phyloP scores from a whole-genome alignment of 2,329 filamentous ascomycete genomes.

The Clarireedia monteithiana region DNA sequence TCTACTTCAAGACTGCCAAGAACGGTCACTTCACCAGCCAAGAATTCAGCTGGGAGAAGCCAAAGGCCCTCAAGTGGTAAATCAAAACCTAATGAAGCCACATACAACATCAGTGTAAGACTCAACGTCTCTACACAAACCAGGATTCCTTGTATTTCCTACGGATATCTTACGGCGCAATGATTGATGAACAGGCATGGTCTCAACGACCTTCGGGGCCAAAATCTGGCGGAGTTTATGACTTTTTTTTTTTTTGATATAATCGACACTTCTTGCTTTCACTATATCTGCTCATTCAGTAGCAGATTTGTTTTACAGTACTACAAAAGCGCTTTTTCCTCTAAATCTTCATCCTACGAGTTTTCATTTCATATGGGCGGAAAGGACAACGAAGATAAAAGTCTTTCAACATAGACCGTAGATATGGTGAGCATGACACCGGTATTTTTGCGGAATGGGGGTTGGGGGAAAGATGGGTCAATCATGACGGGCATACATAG shows the following conservation, averaged over 20 bases:
- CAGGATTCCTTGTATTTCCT: slow-evolving; percentile 21
- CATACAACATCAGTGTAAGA: slow-evolving; percentile 22
- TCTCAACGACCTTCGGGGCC: slow-evolving; percentile 29
- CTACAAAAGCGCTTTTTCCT: slow-evolving; percentile 1
- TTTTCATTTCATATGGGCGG: slow-evolving; percentile 1
- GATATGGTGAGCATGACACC: slow-evolving; percentile 17
- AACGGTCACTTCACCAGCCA: slow-evolving; percentile 99
- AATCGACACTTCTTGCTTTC: slow-evolving; percentile 14
- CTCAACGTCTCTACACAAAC: slow-evolving; percentile 27
- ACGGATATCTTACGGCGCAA: slow-evolving; percentile 28
- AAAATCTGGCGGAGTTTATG: slow-evolving; percentile 17
- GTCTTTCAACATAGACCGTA: slow-evolving; percentile 34
- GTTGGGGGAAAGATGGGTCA: slow-evolving; percentile 15
- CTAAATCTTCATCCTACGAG: neutral
- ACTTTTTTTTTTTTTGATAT: slow-evolving; percentile 13
- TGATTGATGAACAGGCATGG: slow-evolving; percentile 28
- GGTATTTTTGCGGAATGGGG: slow-evolving; percentile 4
- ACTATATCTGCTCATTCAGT: slow-evolving; percentile 18
- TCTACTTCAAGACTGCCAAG: slow-evolving; percentile 98
- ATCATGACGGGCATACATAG: slow-evolving; percentile 19
- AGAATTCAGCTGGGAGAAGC: slow-evolving; percentile 96
- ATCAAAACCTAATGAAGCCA: slow-evolving; percentile 20
- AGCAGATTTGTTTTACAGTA: neutral
- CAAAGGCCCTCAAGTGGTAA: slow-evolving; percentile 90
- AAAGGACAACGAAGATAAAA: slow-evolving; percentile 24